These are phyloP conservation scores for Pterocarpus macrocarpus DNA, from an alignment of 306 rosid genomes.

Conservation along the genomic window DNA sequence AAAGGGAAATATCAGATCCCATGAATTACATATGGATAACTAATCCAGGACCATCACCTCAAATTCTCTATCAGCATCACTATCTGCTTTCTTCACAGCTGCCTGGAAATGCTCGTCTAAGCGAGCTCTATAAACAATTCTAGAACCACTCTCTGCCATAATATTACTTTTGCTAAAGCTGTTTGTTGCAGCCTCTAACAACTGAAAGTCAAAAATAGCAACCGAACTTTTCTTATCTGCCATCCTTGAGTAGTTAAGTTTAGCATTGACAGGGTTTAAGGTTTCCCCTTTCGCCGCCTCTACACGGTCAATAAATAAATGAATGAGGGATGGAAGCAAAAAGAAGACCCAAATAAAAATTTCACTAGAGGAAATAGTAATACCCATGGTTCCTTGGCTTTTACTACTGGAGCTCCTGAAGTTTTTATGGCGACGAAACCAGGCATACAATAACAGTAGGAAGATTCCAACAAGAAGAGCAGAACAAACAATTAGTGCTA, in stretches of 20 bases:
- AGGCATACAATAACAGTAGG: slow-evolving; percentile 60
- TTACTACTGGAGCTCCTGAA: slow-evolving; percentile 48
- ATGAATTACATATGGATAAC: slow-evolving; percentile 25
- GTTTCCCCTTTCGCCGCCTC: slow-evolving; percentile 66
- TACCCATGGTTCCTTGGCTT: slow-evolving; percentile 65
- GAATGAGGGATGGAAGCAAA: slow-evolving; percentile 32
- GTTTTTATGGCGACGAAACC: slow-evolving; percentile 62
- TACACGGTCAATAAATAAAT: slow-evolving; percentile 45
- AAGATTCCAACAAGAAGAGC: slow-evolving; percentile 72
- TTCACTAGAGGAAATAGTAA: slow-evolving; percentile 29
- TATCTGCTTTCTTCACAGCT: slow-evolving; percentile 77
- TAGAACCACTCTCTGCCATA: slow-evolving; percentile 69
- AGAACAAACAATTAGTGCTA: slow-evolving; percentile 75
- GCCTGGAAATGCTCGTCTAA: slow-evolving; percentile 76
- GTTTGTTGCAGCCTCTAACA: slow-evolving; percentile 81
- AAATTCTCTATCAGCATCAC: slow-evolving; percentile 76
- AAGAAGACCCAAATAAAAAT: background rate
- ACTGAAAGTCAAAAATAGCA: slow-evolving; percentile 72
- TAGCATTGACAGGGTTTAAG: slow-evolving; percentile 56
- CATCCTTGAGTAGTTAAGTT: slow-evolving; percentile 69
- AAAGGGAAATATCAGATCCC: slow-evolving; percentile 24
- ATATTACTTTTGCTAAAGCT: slow-evolving; percentile 69
- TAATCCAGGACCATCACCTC: slow-evolving; percentile 57
- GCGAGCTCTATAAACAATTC: slow-evolving; percentile 68
- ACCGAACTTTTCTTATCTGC: slow-evolving; percentile 69